Evolutionary conservation across 305 asterid species (phyloP).

Genomic region (Fraxinus latifolia): DNA sequence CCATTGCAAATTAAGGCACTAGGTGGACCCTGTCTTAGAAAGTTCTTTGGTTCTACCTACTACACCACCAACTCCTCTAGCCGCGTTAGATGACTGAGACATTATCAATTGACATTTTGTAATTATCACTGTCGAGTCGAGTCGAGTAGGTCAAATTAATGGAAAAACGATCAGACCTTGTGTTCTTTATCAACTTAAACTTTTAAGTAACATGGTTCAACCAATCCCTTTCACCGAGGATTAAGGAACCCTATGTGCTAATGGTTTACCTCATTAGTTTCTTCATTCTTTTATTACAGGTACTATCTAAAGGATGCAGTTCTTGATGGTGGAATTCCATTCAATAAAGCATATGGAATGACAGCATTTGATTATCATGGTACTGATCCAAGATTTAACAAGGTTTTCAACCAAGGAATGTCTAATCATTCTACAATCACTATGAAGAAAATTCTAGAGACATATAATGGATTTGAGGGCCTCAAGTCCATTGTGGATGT

Average conservation of each 20-base stretch:
- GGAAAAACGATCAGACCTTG: neutral
- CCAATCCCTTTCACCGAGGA: neutral
- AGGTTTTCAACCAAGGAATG: constrained; percentile 59
- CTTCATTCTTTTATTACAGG: constrained; percentile 27
- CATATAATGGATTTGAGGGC: constrained; percentile 48
- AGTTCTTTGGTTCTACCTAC: neutral
- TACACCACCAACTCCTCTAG: neutral
- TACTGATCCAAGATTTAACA: constrained; percentile 59
- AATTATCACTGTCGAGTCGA: neutral
- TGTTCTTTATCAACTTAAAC: no score
- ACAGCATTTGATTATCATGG: constrained; percentile 62
- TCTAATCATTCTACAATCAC: constrained; percentile 54
- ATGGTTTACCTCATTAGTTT: neutral
- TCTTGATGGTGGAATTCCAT: constrained; percentile 65
- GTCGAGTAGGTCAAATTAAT: neutral
- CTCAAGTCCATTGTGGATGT: constrained; percentile 59
- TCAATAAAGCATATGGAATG: constrained; percentile 67
- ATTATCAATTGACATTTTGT: neutral
- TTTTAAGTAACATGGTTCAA: neutral
- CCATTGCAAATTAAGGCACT: neutral
- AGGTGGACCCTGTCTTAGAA: neutral
- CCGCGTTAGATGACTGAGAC: neutral
- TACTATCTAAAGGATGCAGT: constrained; percentile 63
- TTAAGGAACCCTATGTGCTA: neutral
- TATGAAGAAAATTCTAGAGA: constrained; percentile 58